Evolutionary conservation across 192 early-diverging fungal species (phyloP).

Genomic region (Entophlyctis helioformis): DNA sequence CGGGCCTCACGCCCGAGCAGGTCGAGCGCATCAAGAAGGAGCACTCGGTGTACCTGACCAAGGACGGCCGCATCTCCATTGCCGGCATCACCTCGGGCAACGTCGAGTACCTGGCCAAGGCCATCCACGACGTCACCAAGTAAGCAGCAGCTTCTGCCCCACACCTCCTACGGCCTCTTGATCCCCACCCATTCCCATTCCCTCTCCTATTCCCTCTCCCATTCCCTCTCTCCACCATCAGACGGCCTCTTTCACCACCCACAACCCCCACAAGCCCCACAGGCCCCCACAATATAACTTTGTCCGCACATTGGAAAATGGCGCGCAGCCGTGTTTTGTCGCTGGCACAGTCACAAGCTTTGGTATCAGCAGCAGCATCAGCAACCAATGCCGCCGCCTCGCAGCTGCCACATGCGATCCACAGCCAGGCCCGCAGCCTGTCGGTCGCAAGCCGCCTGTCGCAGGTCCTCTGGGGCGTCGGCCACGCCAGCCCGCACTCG

Average conservation of each 20-base stretch:
- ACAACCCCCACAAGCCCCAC: too few relatives aligned
- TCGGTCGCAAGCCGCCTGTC: too few relatives aligned
- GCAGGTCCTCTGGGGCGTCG: too few relatives aligned
- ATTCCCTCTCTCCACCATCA: not conserved
- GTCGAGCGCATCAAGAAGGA: constrained; percentile 71
- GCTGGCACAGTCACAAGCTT: too few relatives aligned
- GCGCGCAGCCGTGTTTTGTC: not conserved
- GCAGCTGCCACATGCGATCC: too few relatives aligned
- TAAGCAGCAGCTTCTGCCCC: constrained; percentile 6
- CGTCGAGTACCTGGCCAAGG: constrained; percentile 92
- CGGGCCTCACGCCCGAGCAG: constrained; percentile 81
- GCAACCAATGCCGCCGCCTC: too few relatives aligned
- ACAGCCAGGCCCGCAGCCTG: too few relatives aligned
- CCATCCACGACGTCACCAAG: constrained; percentile 90
- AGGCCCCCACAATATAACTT: constrained; percentile 1
- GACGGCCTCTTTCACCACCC: not conserved
- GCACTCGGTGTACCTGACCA: constrained; percentile 86
- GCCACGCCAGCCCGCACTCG: too few relatives aligned
- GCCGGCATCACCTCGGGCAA: constrained; percentile 88
- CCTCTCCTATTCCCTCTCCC: not conserved
- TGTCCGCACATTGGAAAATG: not conserved
- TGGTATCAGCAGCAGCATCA: too few relatives aligned
- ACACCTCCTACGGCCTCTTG: not conserved
- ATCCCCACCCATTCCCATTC: not conserved
- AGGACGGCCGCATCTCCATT: constrained; percentile 92